A percentile compares a stretch with the other conserved stretches of the same genome.
phyloP scores from a whole-genome alignment of 1,284 basidiomycete species.

The Fomitopsis palustris region DNA sequence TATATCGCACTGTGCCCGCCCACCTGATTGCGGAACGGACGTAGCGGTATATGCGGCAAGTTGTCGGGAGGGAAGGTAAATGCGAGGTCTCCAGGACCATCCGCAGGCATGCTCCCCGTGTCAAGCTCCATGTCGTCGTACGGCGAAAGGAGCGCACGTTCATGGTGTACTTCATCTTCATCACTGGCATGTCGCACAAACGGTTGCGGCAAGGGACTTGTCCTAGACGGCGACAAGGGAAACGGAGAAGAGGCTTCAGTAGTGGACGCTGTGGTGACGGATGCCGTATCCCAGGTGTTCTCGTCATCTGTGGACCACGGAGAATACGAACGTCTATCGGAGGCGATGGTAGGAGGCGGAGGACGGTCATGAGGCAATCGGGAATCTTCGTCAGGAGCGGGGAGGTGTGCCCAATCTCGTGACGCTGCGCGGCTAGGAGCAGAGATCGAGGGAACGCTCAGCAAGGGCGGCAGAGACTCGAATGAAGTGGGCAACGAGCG shows the following conservation, averaged over 20 bases:
- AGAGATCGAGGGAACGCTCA: slow-evolving; percentile 12
- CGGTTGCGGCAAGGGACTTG: slow-evolving; percentile 26
- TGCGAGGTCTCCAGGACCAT: slow-evolving; percentile 19
- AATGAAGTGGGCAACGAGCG: slow-evolving; percentile 5
- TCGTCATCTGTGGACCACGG: slow-evolving; percentile 77
- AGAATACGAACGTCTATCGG: slow-evolving; percentile 36
- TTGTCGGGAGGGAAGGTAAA: slow-evolving; percentile 44
- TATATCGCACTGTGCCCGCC: slow-evolving; percentile 98
- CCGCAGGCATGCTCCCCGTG: slow-evolving; percentile 27
- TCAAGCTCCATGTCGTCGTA: slow-evolving; percentile 23
- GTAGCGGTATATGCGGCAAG: slow-evolving; percentile 89
- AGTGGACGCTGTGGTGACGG: slow-evolving; percentile 55
- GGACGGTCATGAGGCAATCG: not conserved
- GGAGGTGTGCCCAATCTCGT: slow-evolving; percentile 19
- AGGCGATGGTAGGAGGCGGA: slow-evolving; percentile 26
- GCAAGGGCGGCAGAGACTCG: slow-evolving; percentile 12
- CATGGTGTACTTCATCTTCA: slow-evolving; percentile 32
- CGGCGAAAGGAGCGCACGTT: slow-evolving; percentile 21
- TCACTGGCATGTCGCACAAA: slow-evolving; percentile 31
- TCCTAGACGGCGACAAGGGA: slow-evolving; percentile 31
- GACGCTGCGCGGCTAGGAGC: slow-evolving; percentile 17
- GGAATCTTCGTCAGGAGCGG: slow-evolving; percentile 7
- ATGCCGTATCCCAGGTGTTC: slow-evolving; percentile 69
- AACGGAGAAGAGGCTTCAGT: slow-evolving; percentile 44
- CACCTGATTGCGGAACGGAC: slow-evolving; percentile 97